A percentile compares a stretch with the other conserved stretches of the same genome.
Evolutionary conservation across 306 rosid species (phyloP).

Genomic region (Lotus japonicus): DNA sequence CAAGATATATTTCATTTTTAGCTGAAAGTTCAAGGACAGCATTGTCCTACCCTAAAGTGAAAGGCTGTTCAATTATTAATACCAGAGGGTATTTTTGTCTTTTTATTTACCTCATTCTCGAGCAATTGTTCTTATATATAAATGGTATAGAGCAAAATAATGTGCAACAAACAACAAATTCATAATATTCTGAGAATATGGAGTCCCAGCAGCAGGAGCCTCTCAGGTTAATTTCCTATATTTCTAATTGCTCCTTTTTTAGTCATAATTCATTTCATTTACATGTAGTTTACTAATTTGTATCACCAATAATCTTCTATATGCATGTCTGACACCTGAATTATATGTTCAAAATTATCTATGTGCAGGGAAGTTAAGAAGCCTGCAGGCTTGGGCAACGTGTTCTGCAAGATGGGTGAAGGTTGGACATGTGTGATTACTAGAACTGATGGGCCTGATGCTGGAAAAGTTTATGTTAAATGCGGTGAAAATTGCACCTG

Average conservation of each 20-base stretch:
- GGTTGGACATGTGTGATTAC: slow-evolving; percentile 47
- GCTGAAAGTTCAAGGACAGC: not conserved
- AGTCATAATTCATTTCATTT: not conserved
- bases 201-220: slow-evolving; percentile 19
- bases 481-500: slow-evolving; percentile 41
- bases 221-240: slow-evolving; percentile 15
- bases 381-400: slow-evolving; percentile 6
- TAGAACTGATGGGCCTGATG: slow-evolving; percentile 39
- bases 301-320: not conserved
- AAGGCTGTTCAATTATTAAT: too few species aligned
- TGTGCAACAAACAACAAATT: not conserved
- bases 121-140: not conserved
- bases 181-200: slow-evolving; percentile 10
- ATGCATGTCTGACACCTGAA: too few species aligned
- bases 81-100: too few species aligned
- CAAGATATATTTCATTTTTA: not conserved
- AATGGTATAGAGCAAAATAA: not conserved
- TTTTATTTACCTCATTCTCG: too few species aligned
- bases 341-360: too few species aligned
- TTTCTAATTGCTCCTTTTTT: not conserved
- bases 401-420: slow-evolving; percentile 26
- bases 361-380: slow-evolving; percentile 15
- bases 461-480: slow-evolving; percentile 35
- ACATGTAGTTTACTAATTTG: not conserved
- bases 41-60: not conserved